phyloP scores from a whole-genome alignment of 148 eudicot genomes.

The Chenopodium formosanum region DNA sequence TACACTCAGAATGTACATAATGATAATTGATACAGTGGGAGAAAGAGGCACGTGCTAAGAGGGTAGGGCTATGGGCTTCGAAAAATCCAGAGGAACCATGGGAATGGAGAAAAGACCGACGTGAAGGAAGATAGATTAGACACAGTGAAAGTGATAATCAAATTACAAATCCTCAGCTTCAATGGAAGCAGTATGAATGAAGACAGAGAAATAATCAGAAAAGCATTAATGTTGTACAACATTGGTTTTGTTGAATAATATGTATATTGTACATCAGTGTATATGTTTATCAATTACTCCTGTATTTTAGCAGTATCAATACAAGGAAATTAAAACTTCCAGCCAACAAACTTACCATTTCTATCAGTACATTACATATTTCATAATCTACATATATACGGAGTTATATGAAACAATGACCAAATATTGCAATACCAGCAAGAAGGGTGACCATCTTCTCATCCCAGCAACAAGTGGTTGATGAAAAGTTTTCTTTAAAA shows the following conservation, averaged over 20 bases:
- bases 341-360: neutral
- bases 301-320: neutral
- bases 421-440: constrained; percentile 2
- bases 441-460: neutral
- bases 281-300: neutral
- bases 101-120: constrained; percentile 76
- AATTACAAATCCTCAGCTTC: neutral
- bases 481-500: neutral
- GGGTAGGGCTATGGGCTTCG: constrained; percentile 77
- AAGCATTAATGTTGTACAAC: neutral
- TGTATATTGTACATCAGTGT: constrained; percentile 2
- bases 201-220: neutral
- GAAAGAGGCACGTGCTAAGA: constrained; percentile 69
- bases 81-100: constrained; percentile 91
- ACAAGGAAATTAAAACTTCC: neutral
- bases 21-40: constrained; percentile 61
- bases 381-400: neutral
- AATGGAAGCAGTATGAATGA: neutral
- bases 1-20: neutral
- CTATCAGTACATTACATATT: neutral
- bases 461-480: neutral
- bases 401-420: neutral
- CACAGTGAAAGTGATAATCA: constrained; percentile 1
- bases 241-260: neutral
- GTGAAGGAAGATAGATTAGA: constrained; percentile 38